These are phyloP conservation scores for Panicum miliaceum DNA, from an alignment of 176 grass and related monocot genomes.

Conservation along the genomic window DNA sequence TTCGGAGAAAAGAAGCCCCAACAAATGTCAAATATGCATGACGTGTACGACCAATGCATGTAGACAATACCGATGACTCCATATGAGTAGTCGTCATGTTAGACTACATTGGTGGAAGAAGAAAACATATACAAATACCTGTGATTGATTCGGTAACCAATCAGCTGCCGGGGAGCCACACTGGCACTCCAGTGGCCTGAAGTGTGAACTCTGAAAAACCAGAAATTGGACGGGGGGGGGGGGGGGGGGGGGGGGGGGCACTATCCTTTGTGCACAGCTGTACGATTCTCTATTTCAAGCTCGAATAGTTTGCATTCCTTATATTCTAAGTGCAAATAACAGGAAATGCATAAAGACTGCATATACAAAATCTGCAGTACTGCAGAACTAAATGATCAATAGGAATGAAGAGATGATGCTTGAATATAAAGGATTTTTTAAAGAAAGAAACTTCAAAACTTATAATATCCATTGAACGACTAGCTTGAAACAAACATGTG, in stretches of 20 bases:
- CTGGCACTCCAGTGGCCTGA: neutral
- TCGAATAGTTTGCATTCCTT: neutral
- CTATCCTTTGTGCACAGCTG: neutral
- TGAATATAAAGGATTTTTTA: neutral
- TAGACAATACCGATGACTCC: conserved; percentile 14
- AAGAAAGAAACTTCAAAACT: neutral
- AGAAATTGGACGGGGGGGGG: too few relatives aligned
- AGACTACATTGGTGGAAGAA: neutral
- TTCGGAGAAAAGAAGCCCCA: neutral
- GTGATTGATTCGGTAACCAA: neutral
- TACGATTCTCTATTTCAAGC: neutral
- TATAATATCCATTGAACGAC: neutral
- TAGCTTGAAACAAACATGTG: neutral
- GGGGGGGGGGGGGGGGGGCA: too few relatives aligned
- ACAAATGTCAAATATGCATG: neutral
- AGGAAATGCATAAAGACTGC: neutral
- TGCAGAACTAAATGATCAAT: neutral
- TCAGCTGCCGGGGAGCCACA: neutral
- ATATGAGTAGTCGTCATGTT: neutral
- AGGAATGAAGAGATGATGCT: neutral
- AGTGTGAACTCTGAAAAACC: neutral
- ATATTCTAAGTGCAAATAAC: neutral
- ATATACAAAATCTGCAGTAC: neutral
- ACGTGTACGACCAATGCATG: neutral
- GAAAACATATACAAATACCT: neutral